Base-by-base conservation (phyloP, 2,329 filamentous ascomycete species). In the Diaporthe nobilis region DNA sequence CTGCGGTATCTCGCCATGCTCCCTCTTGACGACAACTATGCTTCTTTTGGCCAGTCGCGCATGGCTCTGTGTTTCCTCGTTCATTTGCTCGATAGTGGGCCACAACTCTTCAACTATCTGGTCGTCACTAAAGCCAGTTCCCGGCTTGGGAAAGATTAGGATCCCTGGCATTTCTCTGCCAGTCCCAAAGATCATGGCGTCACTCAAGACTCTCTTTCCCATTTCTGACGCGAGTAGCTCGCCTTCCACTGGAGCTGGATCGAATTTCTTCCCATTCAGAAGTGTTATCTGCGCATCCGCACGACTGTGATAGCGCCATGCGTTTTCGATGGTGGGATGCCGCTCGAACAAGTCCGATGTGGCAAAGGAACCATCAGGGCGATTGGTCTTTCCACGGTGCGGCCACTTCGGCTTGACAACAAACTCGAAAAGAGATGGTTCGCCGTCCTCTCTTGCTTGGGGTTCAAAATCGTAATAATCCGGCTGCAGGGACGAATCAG, bases 181-280 rank as follows among this genome's bases (percentile, higher is more conserved):
- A n/a, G 88, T 87, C 0, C 92, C 92, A 79, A 94, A 93, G 13
- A 94, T 86, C 31, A 93, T 82, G 0, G 88, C 88, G 74, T 93
- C 91, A 2, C 84, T 80, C 0, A 93, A 78, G 1, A 87, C 39
- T 2, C 81, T 78, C 15, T 81, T 80, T 0, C 86, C 87, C 15
- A 37, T 63, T 1, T 55, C 55, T 3, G 75, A 77, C 1, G 86
- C 84, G 1, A 86, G 81, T 6, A 93, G 86, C 0, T 85, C 85
- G 2, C 86, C 88, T 80, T 94, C 92, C 4, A 93, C 81, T 0
- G 90, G 89, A 2, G 89, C 88, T 1, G 92, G 92, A 78, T 93
- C 91, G 76, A 94, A 93, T 78, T 94, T 94, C 84, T 93, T 93
- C 2, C 92, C 92, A 9, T 91, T 94, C 13, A 90, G 84, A 5